A percentile compares a stretch with the other conserved stretches of the same genome.
Evolutionary conservation across 2,329 filamentous ascomycete species (phyloP).

Genomic region (Trichoderma koningii): DNA sequence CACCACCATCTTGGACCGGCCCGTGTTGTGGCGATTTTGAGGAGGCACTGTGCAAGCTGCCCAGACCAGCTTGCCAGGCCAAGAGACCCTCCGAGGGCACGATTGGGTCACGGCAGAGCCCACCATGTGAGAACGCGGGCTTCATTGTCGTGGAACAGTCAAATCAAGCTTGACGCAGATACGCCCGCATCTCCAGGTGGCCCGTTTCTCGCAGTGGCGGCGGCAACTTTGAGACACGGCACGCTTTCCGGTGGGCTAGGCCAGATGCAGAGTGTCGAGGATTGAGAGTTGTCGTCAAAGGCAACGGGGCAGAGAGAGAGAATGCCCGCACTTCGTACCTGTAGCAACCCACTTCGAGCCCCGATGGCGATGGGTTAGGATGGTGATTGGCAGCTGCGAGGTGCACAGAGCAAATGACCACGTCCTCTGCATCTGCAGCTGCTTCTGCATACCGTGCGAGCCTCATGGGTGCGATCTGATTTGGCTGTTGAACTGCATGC

Average conservation of each 20-base stretch:
- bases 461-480: not conserved
- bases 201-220: conserved; percentile 8
- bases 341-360: not conserved
- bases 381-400: not conserved
- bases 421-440: not conserved
- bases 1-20: not conserved
- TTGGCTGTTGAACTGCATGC: not conserved
- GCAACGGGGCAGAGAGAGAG: not conserved
- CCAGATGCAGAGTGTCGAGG: conserved; percentile 7
- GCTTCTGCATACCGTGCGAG: not conserved
- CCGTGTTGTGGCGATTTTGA: not conserved
- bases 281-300: not conserved
- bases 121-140: not conserved
- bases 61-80: not conserved
- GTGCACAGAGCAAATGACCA: not conserved
- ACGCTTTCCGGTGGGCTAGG: not conserved
- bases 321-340: not conserved
- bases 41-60: not conserved
- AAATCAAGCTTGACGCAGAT: conserved; percentile 15
- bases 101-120: conserved; percentile 3
- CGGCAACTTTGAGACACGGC: conserved; percentile 21
- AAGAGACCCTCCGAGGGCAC: not conserved
- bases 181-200: conserved; percentile 4
- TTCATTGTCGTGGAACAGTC: conserved; percentile 13
- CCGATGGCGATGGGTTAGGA: not conserved